Evolutionary conservation across 306 rosid species (phyloP).

Genomic region (Vigna hirtella): DNA sequence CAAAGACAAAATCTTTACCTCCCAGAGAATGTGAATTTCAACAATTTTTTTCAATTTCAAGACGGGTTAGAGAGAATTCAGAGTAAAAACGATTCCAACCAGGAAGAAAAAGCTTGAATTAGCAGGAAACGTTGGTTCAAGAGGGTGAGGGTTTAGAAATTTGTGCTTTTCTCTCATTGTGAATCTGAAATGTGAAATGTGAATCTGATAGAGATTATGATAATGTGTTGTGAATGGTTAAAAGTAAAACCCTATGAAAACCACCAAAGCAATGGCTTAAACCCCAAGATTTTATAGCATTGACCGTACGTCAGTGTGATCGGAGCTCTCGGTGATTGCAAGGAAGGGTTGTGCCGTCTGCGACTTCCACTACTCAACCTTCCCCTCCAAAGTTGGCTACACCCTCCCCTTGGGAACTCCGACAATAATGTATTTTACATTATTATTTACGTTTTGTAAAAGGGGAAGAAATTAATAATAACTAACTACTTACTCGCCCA

Average conservation of each 20-base stretch:
- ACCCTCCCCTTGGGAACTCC: no score
- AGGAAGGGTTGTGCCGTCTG: background rate
- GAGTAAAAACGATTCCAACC: constrained; percentile 38
- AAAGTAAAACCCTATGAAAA: constrained; percentile 81
- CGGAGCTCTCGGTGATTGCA: constrained; percentile 61
- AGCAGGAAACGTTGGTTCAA: constrained; percentile 36
- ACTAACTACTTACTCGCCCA: no score
- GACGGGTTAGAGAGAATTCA: constrained; percentile 47
- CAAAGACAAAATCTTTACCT: constrained; percentile 48
- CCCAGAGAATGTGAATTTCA: constrained; percentile 44
- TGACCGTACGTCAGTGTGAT: constrained; percentile 58
- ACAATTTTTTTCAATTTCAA: constrained; percentile 44
- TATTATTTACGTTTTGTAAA: no score
- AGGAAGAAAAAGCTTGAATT: background rate
- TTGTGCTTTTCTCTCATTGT: background rate
- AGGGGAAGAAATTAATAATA: no score
- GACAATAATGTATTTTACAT: no score
- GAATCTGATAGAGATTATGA: background rate
- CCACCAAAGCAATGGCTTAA: constrained; percentile 66
- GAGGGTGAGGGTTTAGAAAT: constrained; percentile 45
- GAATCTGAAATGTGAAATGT: background rate
- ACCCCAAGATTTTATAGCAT: constrained; percentile 85
- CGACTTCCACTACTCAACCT: no score
- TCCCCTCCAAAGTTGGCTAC: no score
- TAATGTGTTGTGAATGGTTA: constrained; percentile 48